phyloP scores from a whole-genome alignment of 768 basidiomycete species.

The Dendrothele bispora region DNA sequence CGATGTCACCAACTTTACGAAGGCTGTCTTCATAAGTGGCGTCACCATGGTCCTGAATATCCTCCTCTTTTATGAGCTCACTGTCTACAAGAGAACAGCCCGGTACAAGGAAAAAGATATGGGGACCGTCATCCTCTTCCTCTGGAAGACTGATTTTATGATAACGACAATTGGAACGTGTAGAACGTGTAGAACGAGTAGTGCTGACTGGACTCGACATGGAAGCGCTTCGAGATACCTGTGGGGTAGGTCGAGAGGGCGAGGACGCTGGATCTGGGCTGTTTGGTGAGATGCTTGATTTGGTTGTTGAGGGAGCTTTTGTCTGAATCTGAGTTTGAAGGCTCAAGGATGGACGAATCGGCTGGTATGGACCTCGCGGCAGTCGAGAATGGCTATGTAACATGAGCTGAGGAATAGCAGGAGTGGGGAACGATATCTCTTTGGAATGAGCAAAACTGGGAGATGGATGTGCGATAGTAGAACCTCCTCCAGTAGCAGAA shows the following conservation, averaged over 20 bases:
- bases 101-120: constrained; percentile 65
- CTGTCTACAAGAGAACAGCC: constrained; percentile 62
- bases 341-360: constrained; percentile 10
- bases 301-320: neutral
- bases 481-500: constrained; percentile 28
- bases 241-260: constrained; percentile 17
- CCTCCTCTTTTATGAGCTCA: constrained; percentile 58
- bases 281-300: neutral
- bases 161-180: constrained; percentile 70
- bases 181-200: constrained; percentile 47
- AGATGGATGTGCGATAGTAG: constrained; percentile 20
- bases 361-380: constrained; percentile 4
- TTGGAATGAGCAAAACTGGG: constrained; percentile 26
- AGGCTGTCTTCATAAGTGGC: constrained; percentile 51
- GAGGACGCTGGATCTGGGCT: constrained; percentile 4
- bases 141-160: constrained; percentile 65
- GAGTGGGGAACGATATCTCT: neutral
- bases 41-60: constrained; percentile 60
- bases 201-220: constrained; percentile 16
- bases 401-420: constrained; percentile 13
- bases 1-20: constrained; percentile 48
- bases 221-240: constrained; percentile 13
- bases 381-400: constrained; percentile 19
- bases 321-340: constrained; percentile 6
- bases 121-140: constrained; percentile 47